Conservation (phyloP, 352 stramenopile species). For the Pythium biforme region DNA sequence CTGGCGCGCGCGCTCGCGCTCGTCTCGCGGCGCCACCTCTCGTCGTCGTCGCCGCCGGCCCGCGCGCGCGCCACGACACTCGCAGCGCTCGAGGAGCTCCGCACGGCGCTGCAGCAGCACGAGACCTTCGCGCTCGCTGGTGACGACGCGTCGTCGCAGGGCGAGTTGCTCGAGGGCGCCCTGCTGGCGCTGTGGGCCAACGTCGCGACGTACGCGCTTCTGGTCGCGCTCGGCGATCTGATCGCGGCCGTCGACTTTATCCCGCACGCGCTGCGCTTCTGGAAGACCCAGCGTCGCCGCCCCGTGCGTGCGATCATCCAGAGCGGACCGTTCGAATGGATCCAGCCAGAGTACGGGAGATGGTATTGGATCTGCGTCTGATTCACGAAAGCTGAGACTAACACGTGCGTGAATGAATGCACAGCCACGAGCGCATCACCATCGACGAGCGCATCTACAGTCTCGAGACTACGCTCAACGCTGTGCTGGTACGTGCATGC, state of each 20-base stretch:
- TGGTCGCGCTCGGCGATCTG: slow-evolving; percentile 57
- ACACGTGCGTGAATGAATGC: not conserved
- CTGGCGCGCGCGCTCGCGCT: slow-evolving; percentile 30
- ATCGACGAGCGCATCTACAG: slow-evolving; percentile 59
- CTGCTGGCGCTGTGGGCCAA: slow-evolving; percentile 59
- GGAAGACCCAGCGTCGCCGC: slow-evolving; percentile 53
- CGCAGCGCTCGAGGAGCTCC: slow-evolving; percentile 44
- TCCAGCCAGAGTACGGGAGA: slow-evolving; percentile 49
- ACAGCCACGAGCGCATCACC: slow-evolving; percentile 48
- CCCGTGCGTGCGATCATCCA: slow-evolving; percentile 51
- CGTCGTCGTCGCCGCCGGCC: slow-evolving; percentile 13
- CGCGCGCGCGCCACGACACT: slow-evolving; percentile 17
- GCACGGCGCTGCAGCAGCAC: slow-evolving; percentile 23
- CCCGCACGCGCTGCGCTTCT: slow-evolving; percentile 61
- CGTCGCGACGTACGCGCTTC: slow-evolving; percentile 54
- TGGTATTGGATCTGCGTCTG: no score
- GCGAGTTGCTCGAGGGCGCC: slow-evolving; percentile 33
- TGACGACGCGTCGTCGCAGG: slow-evolving; percentile 16
- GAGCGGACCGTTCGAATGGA: slow-evolving; percentile 61
- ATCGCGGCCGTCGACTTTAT: slow-evolving; percentile 71
- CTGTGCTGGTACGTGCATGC: slow-evolving; percentile 44
- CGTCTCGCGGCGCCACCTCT: slow-evolving; percentile 17
- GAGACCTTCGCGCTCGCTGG: slow-evolving; percentile 10
- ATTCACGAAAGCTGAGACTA: not conserved
- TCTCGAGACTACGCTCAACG: slow-evolving; percentile 65